Conservation (phyloP, 139 green algal genomes). For the Astrephomene gubernaculifera region DNA sequence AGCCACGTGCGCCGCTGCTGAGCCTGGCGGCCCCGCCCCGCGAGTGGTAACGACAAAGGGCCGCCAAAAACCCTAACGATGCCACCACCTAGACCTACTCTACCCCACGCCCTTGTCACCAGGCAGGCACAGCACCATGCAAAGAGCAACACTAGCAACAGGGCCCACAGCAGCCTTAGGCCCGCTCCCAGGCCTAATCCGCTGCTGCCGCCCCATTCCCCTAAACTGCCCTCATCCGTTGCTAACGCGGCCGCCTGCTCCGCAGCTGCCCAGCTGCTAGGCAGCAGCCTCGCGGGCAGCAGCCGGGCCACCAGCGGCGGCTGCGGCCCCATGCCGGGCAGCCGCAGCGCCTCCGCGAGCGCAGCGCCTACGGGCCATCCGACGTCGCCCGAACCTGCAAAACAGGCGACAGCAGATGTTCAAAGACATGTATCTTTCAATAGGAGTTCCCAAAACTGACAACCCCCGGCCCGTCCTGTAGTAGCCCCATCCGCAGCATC, state of each 20-base stretch:
- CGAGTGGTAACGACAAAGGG: not conserved
- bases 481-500: too few relatives aligned
- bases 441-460: too few relatives aligned
- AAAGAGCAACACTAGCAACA: conserved; percentile 6
- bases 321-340: conserved; percentile 52
- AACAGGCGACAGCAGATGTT: too few relatives aligned
- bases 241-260: not conserved
- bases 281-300: not conserved
- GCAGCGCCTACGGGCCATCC: conserved; percentile 87
- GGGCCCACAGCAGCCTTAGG: conserved; percentile 13
- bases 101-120: not conserved
- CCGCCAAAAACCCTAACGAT: not conserved
- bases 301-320: conserved; percentile 6
- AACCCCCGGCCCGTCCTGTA: too few relatives aligned
- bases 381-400: conserved; percentile 59
- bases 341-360: conserved; percentile 69
- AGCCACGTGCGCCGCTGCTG: conserved; percentile 1
- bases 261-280: not conserved
- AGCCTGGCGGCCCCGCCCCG: not conserved
- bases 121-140: conserved; percentile 3
- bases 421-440: too few relatives aligned
- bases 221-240: not conserved
- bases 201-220: too few relatives aligned
- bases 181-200: not conserved
- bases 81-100: not conserved